A percentile compares a stretch with the other conserved stretches of the same genome.
Evolutionary conservation across 345 rosid genomes (phyloP).

Genomic region (sweet orange (Citrus sinensis)): DNA sequence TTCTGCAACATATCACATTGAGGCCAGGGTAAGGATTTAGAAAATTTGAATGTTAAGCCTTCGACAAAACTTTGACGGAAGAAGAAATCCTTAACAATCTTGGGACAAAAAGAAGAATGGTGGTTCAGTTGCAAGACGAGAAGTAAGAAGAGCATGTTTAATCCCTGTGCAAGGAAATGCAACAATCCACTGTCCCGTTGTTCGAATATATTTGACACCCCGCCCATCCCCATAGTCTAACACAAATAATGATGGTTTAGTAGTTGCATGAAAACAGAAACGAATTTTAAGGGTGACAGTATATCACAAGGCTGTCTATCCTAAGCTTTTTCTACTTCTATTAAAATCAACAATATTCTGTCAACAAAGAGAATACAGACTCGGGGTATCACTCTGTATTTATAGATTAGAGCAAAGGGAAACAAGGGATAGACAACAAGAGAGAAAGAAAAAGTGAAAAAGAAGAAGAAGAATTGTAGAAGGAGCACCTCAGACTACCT

Average conservation of each 20-base stretch:
- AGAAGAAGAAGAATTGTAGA: neutral
- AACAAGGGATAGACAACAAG: neutral
- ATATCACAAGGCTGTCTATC: neutral
- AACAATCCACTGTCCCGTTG: neutral
- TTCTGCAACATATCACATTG: conserved; percentile 31
- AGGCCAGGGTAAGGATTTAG: conserved; percentile 4
- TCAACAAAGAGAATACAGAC: no score
- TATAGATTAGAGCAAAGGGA: neutral
- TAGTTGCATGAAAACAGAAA: neutral
- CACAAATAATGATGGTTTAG: neutral
- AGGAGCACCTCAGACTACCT: conserved; percentile 42
- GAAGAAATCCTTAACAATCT: neutral
- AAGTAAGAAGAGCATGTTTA: neutral
- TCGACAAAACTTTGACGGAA: neutral
- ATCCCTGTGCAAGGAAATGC: neutral
- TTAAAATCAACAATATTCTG: neutral
- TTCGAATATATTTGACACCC: no score
- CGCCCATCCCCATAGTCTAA: neutral
- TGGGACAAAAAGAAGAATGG: neutral
- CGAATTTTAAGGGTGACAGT: neutral
- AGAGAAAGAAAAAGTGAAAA: neutral
- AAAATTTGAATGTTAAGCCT: neutral
- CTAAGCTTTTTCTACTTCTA: neutral
- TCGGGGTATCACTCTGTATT: neutral
- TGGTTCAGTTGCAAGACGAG: neutral